Evolutionary conservation across 495 filamentous ascomycete species (phyloP), one percentile per base, ranked within the genome.

Genomic region (Beverwykella pulmonaria): DNA sequence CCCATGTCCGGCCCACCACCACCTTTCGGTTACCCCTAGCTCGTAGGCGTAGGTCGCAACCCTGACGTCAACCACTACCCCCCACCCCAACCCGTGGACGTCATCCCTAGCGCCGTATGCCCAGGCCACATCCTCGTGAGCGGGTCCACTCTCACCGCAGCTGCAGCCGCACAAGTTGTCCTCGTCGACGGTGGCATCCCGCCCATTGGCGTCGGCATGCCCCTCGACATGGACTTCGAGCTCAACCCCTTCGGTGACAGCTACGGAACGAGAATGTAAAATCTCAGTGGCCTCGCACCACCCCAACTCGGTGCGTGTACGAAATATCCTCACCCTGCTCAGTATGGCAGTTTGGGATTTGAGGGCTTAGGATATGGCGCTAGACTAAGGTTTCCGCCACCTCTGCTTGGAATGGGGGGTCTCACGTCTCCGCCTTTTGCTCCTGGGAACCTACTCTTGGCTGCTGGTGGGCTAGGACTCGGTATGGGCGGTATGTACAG

Each of bases 51-150:
- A 30, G 27, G 50, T 27, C n/a, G 55, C 14, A 68, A 68, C 32
- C 65, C 65, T 30, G 58, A 63, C 50, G 63, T 68, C 20, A 36
- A 54, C 48, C 65, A 53, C 32, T 59, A 53, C 30, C 47, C 49
- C 5, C 59, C 65, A 19, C 65, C 65, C 9, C 59, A 50, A 14
- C 59, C 65, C 20, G 4, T 68, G n/a, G n/a, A 49, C 25, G 25
- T 23, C 54, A n/a, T 48, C 27, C 19, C 52, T 22, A 48, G 53
- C 41, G 34, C 26, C 14, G 9, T 32, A 49, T 27, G 1, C 8
- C 48, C 30, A 0, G 30, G 47, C 49, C n/a, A 29, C 25, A 30
- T 46, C 19, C 27, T 34, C 5, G 47, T 30, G 15, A 19, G 17
- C 1, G 32, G 53, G 1, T 29, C 59, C 34, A 2, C 14, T 53